Conservation (phyloP, 2,329 filamentous ascomycete genomes). For the Ophiosphaerella korrae region DNA sequence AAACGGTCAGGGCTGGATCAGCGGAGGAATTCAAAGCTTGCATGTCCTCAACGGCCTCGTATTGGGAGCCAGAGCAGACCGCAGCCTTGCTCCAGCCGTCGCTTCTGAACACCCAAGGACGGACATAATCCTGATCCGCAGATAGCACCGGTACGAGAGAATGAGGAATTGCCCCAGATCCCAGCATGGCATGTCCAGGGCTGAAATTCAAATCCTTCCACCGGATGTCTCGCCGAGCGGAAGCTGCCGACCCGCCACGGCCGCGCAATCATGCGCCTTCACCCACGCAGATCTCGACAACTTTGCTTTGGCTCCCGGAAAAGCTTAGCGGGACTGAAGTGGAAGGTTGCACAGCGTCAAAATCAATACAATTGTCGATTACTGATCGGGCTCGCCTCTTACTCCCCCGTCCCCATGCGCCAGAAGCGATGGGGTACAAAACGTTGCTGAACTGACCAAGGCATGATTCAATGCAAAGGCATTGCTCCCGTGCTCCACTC, state of each 20-base stretch:
- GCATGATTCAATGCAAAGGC: not conserved
- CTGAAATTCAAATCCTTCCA: conserved; percentile 9
- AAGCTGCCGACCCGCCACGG: conserved; percentile 30
- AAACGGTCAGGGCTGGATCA: conserved; percentile 15
- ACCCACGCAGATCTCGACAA: conserved; percentile 21
- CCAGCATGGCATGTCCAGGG: not conserved
- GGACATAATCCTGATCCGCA: conserved; percentile 10
- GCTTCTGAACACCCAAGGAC: too few relatives aligned
- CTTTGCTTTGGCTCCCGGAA: conserved; percentile 6
- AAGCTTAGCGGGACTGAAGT: conserved; percentile 2
- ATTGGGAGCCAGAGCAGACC: conserved; percentile 12
- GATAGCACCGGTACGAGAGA: conserved; percentile 3
- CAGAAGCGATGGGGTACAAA: conserved; percentile 20
- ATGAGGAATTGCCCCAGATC: not conserved
- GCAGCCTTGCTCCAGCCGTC: not conserved
- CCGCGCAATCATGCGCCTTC: conserved; percentile 30
- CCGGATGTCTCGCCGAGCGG: conserved; percentile 31
- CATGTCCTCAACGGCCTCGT: conserved; percentile 19
- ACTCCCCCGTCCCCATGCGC: conserved; percentile 12
- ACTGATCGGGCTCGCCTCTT: conserved; percentile 10
- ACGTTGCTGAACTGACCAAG: too few relatives aligned
- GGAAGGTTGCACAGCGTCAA: conserved; percentile 15
- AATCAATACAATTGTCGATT: conserved; percentile 26
- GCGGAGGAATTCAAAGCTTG: conserved; percentile 10
- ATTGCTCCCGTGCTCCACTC: not conserved